phyloP scores from a whole-genome alignment of 2,329 filamentous ascomycete species.

The Purpureocillium lavendulum region DNA sequence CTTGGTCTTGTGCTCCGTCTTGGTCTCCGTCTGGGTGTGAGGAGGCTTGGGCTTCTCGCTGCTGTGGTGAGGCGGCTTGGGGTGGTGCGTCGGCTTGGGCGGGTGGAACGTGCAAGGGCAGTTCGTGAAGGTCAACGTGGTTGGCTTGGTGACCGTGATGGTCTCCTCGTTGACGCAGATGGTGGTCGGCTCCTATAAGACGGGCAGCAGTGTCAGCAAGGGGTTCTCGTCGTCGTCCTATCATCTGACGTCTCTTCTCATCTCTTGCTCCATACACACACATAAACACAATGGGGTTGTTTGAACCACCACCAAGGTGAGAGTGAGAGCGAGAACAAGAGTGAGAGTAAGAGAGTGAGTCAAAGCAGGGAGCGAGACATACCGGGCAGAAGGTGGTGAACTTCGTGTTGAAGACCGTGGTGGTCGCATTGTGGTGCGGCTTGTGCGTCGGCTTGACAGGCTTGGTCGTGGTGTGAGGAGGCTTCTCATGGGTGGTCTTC shows the following conservation, averaged over 20 bases:
- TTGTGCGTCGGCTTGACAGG: no score
- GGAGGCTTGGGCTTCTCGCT: slow-evolving; percentile 7
- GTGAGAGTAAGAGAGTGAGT: no score
- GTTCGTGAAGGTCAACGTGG: slow-evolving; percentile 37
- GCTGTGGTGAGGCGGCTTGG: slow-evolving; percentile 10
- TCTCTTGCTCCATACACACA: no score
- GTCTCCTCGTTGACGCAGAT: slow-evolving; percentile 29
- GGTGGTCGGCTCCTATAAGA: slow-evolving; percentile 18
- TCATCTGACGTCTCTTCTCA: no score
- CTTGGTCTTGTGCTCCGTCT: background rate
- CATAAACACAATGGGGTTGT: no score
- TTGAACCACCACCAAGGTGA: no score
- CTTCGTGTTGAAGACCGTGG: slow-evolving; percentile 18
- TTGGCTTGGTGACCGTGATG: slow-evolving; percentile 32
- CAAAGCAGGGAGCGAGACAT: slow-evolving; percentile 3
- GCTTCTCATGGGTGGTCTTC: no score
- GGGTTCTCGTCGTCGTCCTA: no score
- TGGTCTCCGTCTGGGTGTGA: no score
- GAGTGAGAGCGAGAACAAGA: no score
- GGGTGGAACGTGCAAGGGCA: slow-evolving; percentile 33
- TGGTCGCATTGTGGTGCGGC: background rate
- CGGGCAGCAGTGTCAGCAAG: no score
- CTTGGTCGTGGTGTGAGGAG: background rate
- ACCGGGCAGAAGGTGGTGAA: slow-evolving; percentile 37
- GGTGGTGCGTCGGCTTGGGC: slow-evolving; percentile 14